phyloP scores from a whole-genome alignment of 345 rosid species.

The Sisymbrium irio region DNA sequence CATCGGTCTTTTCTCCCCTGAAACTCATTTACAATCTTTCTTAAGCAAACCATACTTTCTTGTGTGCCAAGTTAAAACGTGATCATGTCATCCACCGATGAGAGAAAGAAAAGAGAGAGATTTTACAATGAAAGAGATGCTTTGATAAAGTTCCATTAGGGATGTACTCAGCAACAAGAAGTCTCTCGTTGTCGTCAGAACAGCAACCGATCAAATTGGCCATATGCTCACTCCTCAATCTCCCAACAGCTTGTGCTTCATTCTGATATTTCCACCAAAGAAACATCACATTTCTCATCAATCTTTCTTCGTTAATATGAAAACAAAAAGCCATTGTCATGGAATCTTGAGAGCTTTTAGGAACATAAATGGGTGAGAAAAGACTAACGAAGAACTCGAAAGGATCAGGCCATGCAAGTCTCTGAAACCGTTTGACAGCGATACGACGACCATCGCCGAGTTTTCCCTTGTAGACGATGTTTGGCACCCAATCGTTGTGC shows the following conservation, averaged over 20 bases:
- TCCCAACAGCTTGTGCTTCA: slow-evolving; percentile 81
- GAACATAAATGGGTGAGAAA: not conserved
- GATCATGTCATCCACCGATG: not conserved
- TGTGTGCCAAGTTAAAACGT: not conserved
- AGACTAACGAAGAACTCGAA: slow-evolving; percentile 58
- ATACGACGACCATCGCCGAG: slow-evolving; percentile 57
- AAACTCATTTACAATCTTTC: slow-evolving; percentile 1
- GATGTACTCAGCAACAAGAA: slow-evolving; percentile 90
- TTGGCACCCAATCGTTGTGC: slow-evolving; percentile 66
- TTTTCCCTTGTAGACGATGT: slow-evolving; percentile 64
- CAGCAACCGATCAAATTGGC: slow-evolving; percentile 92
- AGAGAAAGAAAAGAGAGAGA: not conserved
- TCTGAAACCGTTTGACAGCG: slow-evolving; percentile 66
- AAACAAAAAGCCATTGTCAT: too few species aligned
- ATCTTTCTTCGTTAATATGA: not conserved
- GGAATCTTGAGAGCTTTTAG: too few species aligned
- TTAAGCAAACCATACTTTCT: not conserved
- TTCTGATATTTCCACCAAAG: slow-evolving; percentile 40
- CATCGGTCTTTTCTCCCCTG: slow-evolving; percentile 96
- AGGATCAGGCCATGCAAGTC: slow-evolving; percentile 73
- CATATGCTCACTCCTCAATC: slow-evolving; percentile 73
- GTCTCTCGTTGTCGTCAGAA: slow-evolving; percentile 75
- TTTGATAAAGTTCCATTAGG: slow-evolving; percentile 85
- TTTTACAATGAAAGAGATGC: slow-evolving; percentile 87
- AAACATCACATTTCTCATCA: not conserved